Evolutionary conservation across 805 yeast genomes (phyloP).

Genomic region (Helenozyma rhizophorensis): DNA sequence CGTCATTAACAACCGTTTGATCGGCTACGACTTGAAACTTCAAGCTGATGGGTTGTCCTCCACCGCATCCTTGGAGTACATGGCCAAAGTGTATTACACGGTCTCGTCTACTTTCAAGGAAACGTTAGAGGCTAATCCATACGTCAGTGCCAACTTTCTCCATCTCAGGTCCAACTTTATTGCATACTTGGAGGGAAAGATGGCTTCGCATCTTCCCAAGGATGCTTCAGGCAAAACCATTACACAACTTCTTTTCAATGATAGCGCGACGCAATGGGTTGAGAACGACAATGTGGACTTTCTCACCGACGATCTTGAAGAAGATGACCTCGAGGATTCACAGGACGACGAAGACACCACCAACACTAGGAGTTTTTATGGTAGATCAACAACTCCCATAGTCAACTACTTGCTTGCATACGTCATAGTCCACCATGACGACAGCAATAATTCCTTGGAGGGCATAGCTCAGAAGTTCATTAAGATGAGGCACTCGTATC

Average conservation of each 20-base stretch:
- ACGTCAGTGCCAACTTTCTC: constrained; percentile 12
- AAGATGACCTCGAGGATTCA: constrained; percentile 5
- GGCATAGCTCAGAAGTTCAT: constrained; percentile 21
- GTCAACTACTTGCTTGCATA: constrained; percentile 30
- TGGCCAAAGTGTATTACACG: constrained; percentile 32
- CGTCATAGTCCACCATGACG: constrained; percentile 21
- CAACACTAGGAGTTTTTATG: background rate
- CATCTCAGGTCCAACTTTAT: constrained; percentile 22
- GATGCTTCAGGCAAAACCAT: constrained; percentile 2
- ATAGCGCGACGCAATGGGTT: constrained; percentile 5
- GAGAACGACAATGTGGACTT: constrained; percentile 16
- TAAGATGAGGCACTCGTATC: constrained; percentile 19
- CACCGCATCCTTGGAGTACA: constrained; percentile 25
- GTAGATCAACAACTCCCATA: constrained; percentile 19
- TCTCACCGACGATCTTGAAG: constrained; percentile 11
- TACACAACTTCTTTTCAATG: background rate
- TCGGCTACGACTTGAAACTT: constrained; percentile 27
- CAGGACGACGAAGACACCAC: constrained; percentile 8
- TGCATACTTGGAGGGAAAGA: constrained; percentile 20
- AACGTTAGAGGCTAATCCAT: constrained; percentile 10
- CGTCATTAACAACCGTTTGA: constrained; percentile 25
- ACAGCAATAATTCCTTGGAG: constrained; percentile 13
- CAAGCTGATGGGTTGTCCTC: constrained; percentile 12
- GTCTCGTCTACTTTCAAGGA: constrained; percentile 22
- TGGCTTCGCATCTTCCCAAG: constrained; percentile 20